Percentiles rank a stretch among this genome's conserved stretches.
Evolutionary conservation across 169 alveolate species (phyloP).

Genomic region (Plasmodium malariae): DNA sequence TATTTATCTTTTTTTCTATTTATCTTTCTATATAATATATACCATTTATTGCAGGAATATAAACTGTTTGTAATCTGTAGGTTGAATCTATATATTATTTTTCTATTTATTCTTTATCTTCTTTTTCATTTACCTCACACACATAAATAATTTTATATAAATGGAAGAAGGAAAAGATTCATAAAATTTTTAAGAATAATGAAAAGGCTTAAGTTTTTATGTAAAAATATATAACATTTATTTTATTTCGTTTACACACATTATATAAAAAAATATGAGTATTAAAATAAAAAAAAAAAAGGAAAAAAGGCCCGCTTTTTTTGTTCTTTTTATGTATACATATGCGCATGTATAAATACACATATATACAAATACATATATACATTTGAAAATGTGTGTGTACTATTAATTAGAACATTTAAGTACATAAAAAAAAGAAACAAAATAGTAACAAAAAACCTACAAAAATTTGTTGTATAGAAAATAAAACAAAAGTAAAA

Average conservation of each 20-base stretch:
- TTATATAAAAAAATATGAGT: background rate
- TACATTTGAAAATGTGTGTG: too few species aligned
- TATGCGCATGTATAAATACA: too few species aligned
- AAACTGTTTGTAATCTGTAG: background rate
- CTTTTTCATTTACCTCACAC: background rate
- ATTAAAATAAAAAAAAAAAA: background rate
- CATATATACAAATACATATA: too few species aligned
- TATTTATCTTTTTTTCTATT: background rate
- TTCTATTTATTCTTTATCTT: background rate
- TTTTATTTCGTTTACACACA: background rate
- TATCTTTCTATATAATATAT: background rate
- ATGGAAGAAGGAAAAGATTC: background rate
- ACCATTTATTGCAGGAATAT: background rate
- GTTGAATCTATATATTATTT: background rate
- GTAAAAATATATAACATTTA: background rate
- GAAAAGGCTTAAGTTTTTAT: background rate
- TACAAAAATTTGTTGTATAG: background rate
- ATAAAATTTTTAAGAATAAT: background rate
- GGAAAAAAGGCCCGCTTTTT: background rate
- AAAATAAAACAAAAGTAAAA: conserved; percentile 21
- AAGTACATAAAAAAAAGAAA: conserved; percentile 6
- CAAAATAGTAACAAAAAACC: background rate
- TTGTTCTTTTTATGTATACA: background rate
- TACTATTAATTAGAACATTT: background rate
- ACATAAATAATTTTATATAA: background rate